Evolutionary conservation across 306 rosid species (phyloP).

Genomic region (Lathyrus tuberosus): DNA sequence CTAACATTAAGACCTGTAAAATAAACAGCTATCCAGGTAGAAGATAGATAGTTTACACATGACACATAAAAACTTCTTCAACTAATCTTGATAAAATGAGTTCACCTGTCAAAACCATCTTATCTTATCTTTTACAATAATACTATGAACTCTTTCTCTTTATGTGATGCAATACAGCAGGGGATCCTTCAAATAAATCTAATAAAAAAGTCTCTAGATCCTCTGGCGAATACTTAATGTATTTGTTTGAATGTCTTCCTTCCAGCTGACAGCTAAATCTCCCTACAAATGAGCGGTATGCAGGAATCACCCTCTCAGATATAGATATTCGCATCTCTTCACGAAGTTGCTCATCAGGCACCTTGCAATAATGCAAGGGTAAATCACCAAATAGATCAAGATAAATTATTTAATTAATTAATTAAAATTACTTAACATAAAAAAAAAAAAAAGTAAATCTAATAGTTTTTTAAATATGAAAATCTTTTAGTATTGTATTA

Average conservation of each 20-base stretch:
- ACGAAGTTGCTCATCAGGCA: slow-evolving; percentile 79
- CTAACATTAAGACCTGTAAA: slow-evolving; percentile 60
- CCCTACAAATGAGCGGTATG: slow-evolving; percentile 91
- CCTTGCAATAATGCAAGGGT: too few species aligned
- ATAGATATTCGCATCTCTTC: slow-evolving; percentile 87
- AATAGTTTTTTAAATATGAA: too few species aligned
- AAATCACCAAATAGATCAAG: too few species aligned
- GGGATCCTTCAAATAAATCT: slow-evolving; percentile 87
- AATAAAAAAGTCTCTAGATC: slow-evolving; percentile 78
- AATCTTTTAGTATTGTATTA: too few species aligned
- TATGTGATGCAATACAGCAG: slow-evolving; percentile 71
- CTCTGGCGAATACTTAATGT: slow-evolving; percentile 85
- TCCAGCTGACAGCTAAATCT: slow-evolving; percentile 86
- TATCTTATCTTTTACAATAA: slow-evolving; percentile 37
- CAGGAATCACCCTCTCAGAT: slow-evolving; percentile 92
- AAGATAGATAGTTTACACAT: slow-evolving; percentile 45
- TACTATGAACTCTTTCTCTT: slow-evolving; percentile 78
- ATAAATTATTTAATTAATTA: too few species aligned
- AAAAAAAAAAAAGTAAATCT: too few species aligned
- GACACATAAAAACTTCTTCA: slow-evolving; percentile 41
- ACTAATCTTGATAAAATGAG: slow-evolving; percentile 50
- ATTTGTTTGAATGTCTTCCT: slow-evolving; percentile 80
- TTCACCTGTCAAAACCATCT: slow-evolving; percentile 55
- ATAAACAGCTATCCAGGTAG: slow-evolving; percentile 51
- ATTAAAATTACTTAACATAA: too few species aligned